Base-by-base conservation (phyloP, 306 rosid genomes). In the Rosa lucieae region DNA sequence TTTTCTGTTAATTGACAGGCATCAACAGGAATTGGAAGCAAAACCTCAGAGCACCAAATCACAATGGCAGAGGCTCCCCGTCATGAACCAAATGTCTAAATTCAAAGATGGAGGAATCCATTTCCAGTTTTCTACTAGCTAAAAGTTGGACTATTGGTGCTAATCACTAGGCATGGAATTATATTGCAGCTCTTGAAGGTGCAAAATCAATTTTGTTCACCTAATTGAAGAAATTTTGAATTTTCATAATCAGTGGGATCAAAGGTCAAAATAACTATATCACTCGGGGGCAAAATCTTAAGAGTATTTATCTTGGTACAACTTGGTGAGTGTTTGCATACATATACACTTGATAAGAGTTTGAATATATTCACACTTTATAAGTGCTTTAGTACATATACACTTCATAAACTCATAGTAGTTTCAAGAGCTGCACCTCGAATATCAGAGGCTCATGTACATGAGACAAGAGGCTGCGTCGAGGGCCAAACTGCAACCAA, bases 341-440 rank as follows among this genome's bases (percentile, higher is more conserved):
- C 4, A 48, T 48, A 10, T 48, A 48, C 53, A 48, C 53, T 48
- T 10, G 3, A 12, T 48, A 78, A 42, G 49, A 66, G 61, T 43
- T 43, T 12, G 53, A 48, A 48, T 48, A 48, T 15, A 48, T 48
- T 48, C 11, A 48, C 53, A 48, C 53, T 48, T 2, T 3, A 3
- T 11, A 78, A 42, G 40, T 72, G 61, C 47, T 12, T 13, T 53
- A 56, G 74, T 67, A 37, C 65, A 84, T 49, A 61, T 39, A 69
- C 6, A 35, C 29, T 39, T 9, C 77, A 77, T 51, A 70, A 73
- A 69, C 79, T 86, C 83, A 86, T 73, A 84, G 79, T 59, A 89
- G 87, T 89, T 92, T 94, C 90, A 94, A 65, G 75, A 94, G 94
- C 79, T 92, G 97, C 82, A 94, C 96, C 88, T 94, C 97, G 58